Base-by-base conservation (phyloP, 805 yeast species). In the Starmerella lactis-condensi region DNA sequence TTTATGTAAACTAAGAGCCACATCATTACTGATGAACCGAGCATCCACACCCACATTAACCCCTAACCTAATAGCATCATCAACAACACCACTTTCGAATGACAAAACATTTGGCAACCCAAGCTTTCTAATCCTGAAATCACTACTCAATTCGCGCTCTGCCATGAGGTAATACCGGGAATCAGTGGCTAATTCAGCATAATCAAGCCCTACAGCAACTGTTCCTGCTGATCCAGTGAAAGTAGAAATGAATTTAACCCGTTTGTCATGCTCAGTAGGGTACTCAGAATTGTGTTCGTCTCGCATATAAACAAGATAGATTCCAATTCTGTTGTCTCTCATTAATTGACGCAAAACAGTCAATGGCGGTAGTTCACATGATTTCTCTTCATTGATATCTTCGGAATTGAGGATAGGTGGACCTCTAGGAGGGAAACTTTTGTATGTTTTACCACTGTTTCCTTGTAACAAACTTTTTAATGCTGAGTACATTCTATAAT, bases 81-180 rank as follows among this genome's bases (percentile, higher is more conserved):
- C 63, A 13, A 72, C 58, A 24, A 72, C 67, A 73, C 79, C 85
- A 29, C 72, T 72, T 38, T 71, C 69, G 95, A 96, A 83, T 5
- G 73, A 60, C 11, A 72, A 68, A 23, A 65, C 65, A 17, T 72
- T 76, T n/a, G 66, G 63, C 20, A 61, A 57, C 2, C 93, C 93
- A 48, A 74, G 85, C 48, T 75, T 81, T 37, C 85, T 61, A 26
- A 89, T 54, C 2, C 57, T 52, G 96, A 96, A 89, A 44, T 71
- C 73, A 22, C 53, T 47, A 50, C 79, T 89, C 34, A 89, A 57
- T 54, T 89, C 83, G 37, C 72, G 69, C 17, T 66, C 67, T 1
- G 96, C 96, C 54, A 89, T 96, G 36, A 78, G 59, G 50, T 81
- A 85, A 57, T 89, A 89, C 42, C 99, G 64, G 2, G 96, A 95